A percentile compares a stretch with the other conserved stretches of the same genome.
These are phyloP conservation scores for Thymus mandschuricus DNA, from an alignment of 257 asterid genomes.

Conservation along the genomic window DNA sequence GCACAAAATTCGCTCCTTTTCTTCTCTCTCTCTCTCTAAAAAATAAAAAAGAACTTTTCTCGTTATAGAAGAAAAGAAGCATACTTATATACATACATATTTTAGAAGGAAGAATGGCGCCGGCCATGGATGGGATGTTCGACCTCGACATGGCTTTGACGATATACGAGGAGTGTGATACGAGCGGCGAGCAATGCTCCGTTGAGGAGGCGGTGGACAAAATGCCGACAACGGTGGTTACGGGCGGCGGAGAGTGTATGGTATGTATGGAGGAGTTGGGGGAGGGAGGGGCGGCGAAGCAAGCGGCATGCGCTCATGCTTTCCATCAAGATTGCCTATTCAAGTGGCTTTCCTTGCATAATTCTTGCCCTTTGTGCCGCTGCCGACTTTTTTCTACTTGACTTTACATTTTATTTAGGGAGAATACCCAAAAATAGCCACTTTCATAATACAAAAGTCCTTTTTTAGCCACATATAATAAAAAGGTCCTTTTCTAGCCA, in stretches of 20 bases:
- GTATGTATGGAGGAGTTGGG: conserved; percentile 35
- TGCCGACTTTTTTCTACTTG: background rate
- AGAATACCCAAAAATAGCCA: no score
- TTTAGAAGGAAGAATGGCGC: no score
- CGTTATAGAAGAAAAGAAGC: no score
- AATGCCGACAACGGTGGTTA: conserved; percentile 17
- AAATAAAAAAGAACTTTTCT: background rate
- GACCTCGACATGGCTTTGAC: conserved; percentile 36
- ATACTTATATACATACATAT: no score
- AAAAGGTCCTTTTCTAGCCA: no score
- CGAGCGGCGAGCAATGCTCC: background rate
- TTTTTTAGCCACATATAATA: no score
- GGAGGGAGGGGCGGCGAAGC: conserved; percentile 19
- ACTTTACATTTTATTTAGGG: background rate
- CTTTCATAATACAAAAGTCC: no score
- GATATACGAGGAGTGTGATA: conserved; percentile 3
- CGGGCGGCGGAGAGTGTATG: conserved; percentile 12
- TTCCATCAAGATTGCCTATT: conserved; percentile 34
- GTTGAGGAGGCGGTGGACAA: background rate
- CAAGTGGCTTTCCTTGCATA: conserved; percentile 30
- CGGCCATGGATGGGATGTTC: conserved; percentile 31
- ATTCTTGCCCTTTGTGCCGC: conserved; percentile 43
- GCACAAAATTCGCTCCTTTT: background rate
- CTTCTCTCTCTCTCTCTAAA: background rate
- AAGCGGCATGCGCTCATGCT: conserved; percentile 35